Evolutionary conservation across 2,329 filamentous ascomycete genomes (phyloP), one percentile per base, ranked within the genome.

Genomic region (Fusarium caatingaense): DNA sequence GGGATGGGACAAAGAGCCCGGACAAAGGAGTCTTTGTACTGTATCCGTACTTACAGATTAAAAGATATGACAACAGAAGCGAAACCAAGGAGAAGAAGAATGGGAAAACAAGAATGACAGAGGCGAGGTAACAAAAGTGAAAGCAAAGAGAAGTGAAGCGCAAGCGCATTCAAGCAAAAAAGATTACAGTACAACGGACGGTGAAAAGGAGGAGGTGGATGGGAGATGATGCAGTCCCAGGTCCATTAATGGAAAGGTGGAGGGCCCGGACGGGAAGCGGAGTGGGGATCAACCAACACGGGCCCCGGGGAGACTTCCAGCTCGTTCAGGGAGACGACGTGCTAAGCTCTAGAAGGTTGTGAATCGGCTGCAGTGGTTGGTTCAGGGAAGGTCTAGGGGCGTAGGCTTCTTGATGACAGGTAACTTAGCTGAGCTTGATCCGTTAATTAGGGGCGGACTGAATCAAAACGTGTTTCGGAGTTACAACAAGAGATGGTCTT

Each of bases 161-260:
- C 68, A 71, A 64, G 68, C 68, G 68, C 68, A 71, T 64, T 66
- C 60, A 69, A 68, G 60, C 59, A 65, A 66, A 68, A 68, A 68
- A 66, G 59, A 61, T 56, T 71, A 60, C 41, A 53, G 32, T 51
- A 51, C 49, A 51, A 51, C 13, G 34, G 34, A 69, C 55, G 64
- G 64, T 67, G 69, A 71, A 71, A 71, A 66, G 63, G 63, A 66
- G 66, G 60, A 66, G 56, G 27, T 37, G 30, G 61, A 64, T 62
- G 57, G 68, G 66, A 72, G 69, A 65, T 68, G 68, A 71, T 68
- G 66, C 60, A 64, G 65, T 54, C 20, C 49, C 51, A 56, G 64
- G 44, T 30, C 63, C 49, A 41, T 51, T 61, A 40, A 45, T 57
- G 40, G 56, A 51, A 61, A 63, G 60, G 57, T 56, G 56, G 58